Percentiles rank a stretch among this genome's conserved stretches.
Conservation (phyloP, 208 protist species). For the Wallacemonas rigidus region DNA sequence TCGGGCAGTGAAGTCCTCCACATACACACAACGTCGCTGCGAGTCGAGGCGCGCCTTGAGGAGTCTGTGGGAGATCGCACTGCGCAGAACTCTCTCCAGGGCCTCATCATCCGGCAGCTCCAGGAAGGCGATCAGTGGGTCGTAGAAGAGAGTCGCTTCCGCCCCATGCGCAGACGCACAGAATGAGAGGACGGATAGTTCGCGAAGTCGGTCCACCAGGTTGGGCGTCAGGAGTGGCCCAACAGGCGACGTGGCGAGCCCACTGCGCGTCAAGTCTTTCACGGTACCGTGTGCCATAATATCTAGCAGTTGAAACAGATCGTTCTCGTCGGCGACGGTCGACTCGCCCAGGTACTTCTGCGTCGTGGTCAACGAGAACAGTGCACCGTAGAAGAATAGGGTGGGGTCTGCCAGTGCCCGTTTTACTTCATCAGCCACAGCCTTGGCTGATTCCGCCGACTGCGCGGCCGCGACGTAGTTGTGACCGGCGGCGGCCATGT, state of each 20-base stretch:
- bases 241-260: slow-evolving; percentile 4
- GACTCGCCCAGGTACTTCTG: slow-evolving; percentile 23
- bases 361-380: slow-evolving; percentile 25
- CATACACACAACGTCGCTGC: slow-evolving; percentile 28
- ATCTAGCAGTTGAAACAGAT: slow-evolving; percentile 28
- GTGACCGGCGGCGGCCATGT: background rate
- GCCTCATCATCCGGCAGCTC: slow-evolving; percentile 19
- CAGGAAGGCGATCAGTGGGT: slow-evolving; percentile 24
- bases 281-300: slow-evolving; percentile 37
- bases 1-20: slow-evolving; percentile 46
- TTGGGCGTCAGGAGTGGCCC: slow-evolving; percentile 11
- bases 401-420: slow-evolving; percentile 30
- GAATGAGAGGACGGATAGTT: slow-evolving; percentile 46
- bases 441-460: slow-evolving; percentile 12
- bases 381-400: slow-evolving; percentile 54
- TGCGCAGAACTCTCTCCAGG: slow-evolving; percentile 48
- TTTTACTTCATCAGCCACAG: slow-evolving; percentile 17
- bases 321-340: slow-evolving; percentile 10
- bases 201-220: slow-evolving; percentile 31
- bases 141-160: slow-evolving; percentile 31
- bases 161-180: slow-evolving; percentile 20
- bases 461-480: slow-evolving; percentile 15
- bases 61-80: slow-evolving; percentile 44
- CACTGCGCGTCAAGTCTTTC: slow-evolving; percentile 20
- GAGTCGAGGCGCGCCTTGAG: slow-evolving; percentile 55